These are phyloP conservation scores for Staphylotrichum longicolle DNA, from an alignment of 495 filamentous ascomycete genomes.

Conservation along the genomic window DNA sequence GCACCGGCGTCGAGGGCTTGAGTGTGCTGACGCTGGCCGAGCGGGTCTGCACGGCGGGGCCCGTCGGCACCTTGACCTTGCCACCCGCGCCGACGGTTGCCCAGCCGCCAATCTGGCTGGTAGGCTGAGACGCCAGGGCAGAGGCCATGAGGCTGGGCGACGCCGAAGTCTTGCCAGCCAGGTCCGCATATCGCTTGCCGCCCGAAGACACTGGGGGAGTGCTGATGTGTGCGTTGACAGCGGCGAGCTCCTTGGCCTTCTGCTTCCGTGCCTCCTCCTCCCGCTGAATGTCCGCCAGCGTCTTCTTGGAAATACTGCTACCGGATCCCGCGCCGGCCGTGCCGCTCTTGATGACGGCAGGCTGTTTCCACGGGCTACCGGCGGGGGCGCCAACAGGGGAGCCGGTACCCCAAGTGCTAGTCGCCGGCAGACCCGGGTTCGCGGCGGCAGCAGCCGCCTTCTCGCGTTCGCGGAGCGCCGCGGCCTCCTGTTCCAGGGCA, in stretches of 20 bases:
- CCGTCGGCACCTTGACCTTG: conserved; percentile 74
- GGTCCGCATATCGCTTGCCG: conserved; percentile 91
- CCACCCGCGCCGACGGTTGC: conserved; percentile 94
- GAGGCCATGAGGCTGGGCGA: conserved; percentile 21
- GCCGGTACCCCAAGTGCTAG: conserved; percentile 85
- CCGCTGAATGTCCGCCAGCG: conserved; percentile 91
- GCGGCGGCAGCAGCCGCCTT: conserved; percentile 59
- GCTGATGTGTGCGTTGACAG: conserved; percentile 42
- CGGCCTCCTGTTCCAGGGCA: conserved; percentile 72
- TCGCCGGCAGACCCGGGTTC: conserved; percentile 73
- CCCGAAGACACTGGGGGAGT: conserved; percentile 47
- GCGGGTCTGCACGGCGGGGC: conserved; percentile 55
- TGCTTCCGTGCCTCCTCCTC: conserved; percentile 92
- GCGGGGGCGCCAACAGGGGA: conserved; percentile 55
- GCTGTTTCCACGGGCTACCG: conserved; percentile 59
- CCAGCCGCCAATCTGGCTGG: conserved; percentile 64
- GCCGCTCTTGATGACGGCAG: conserved; percentile 46
- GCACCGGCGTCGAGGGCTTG: conserved; percentile 28
- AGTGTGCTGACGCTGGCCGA: conserved; percentile 52
- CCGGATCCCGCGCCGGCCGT: conserved; percentile 37
- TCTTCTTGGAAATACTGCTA: conserved; percentile 67
- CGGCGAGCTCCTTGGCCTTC: conserved; percentile 55
- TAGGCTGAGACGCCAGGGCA: conserved; percentile 23
- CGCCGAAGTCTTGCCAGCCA: conserved; percentile 69
- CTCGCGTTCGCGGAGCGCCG: conserved; percentile 51